A percentile compares a stretch with the other conserved stretches of the same genome.
phyloP scores from a whole-genome alignment of 75 land plant species.

The Sequoiadendron giganteum region DNA sequence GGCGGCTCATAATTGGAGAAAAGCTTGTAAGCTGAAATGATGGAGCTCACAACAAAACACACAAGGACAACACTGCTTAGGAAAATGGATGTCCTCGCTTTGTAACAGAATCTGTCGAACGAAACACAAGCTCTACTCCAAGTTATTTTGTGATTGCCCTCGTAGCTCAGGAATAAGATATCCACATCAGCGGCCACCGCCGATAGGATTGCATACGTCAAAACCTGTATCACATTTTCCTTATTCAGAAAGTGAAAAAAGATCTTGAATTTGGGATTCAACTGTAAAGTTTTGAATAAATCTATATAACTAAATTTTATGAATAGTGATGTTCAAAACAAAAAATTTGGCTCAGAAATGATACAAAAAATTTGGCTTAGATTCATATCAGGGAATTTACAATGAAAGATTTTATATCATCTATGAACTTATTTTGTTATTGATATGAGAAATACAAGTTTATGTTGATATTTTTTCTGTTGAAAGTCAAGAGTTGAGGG shows the following conservation, averaged over 20 bases:
- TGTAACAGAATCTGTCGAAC: constrained; percentile 54
- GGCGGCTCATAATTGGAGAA: constrained; percentile 60
- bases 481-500: too few relatives aligned
- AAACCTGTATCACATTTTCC: constrained; percentile 25
- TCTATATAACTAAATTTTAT: not conserved
- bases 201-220: constrained; percentile 54
- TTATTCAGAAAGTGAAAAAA: not conserved
- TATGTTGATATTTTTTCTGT: too few relatives aligned
- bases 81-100: constrained; percentile 26
- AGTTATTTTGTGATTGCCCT: constrained; percentile 43
- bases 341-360: too few relatives aligned
- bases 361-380: too few relatives aligned
- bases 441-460: too few relatives aligned
- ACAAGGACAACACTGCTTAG: constrained; percentile 32
- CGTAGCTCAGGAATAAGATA: constrained; percentile 38
- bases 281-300: not conserved
- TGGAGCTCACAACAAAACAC: constrained; percentile 42
- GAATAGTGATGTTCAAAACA: not conserved
- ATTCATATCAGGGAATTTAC: too few relatives aligned
- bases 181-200: constrained; percentile 41
- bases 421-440: too few relatives aligned
- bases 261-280: not conserved
- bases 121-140: constrained; percentile 62
- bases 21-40: constrained; percentile 49
- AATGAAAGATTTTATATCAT: too few relatives aligned